Conservation (phyloP, 306 rosid species). For the Cucumis melo region DNA sequence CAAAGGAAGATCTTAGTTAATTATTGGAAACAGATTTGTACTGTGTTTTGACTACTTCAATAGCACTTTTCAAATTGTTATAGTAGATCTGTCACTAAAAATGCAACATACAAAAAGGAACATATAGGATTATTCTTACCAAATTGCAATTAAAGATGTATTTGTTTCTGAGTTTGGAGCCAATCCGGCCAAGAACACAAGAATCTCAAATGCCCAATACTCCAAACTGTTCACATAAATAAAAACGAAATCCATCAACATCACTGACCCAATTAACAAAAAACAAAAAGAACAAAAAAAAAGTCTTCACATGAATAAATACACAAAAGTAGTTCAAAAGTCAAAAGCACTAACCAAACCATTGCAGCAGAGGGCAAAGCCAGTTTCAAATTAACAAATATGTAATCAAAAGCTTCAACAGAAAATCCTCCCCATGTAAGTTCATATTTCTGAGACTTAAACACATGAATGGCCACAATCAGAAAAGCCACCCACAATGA, state of each 20-base stretch:
- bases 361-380: conserved; percentile 66
- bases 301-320: conserved; percentile 17
- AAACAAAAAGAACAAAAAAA: conserved; percentile 2
- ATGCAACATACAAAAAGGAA: not conserved
- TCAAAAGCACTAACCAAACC: conserved; percentile 51
- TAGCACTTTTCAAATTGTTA: not conserved
- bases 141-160: conserved; percentile 71
- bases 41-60: not conserved
- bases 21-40: not conserved
- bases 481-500: conserved; percentile 49
- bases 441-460: conserved; percentile 27
- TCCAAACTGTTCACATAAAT: conserved; percentile 47
- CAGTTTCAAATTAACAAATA: conserved; percentile 39
- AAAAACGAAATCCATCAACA: not conserved
- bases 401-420: conserved; percentile 19
- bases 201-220: conserved; percentile 79
- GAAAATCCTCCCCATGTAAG: conserved; percentile 74
- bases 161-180: conserved; percentile 46
- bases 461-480: conserved; percentile 22
- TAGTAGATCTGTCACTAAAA: not conserved
- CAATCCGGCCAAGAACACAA: conserved; percentile 71
- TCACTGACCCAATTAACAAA: not conserved
- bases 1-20: not conserved
- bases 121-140: conserved; percentile 28
- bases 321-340: not conserved